Percentiles rank a stretch among this genome's conserved stretches.
Evolutionary conservation across 305 asterid genomes (phyloP).

Genomic region (Ajuga reptans): DNA sequence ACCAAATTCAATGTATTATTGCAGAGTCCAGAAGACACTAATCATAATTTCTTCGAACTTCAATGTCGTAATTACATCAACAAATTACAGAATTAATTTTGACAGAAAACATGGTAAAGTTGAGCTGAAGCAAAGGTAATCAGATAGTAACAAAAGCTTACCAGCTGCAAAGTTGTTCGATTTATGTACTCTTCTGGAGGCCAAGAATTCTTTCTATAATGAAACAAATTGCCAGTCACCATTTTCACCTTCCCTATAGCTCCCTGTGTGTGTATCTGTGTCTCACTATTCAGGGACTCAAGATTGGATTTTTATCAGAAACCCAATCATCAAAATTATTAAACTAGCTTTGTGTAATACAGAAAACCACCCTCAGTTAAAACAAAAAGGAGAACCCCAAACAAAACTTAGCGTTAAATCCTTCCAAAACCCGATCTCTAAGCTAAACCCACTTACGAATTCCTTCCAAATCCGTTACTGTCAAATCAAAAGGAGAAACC

Average conservation of each 20-base stretch:
- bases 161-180: slow-evolving; percentile 83
- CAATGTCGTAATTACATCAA: not conserved
- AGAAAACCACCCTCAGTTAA: not conserved
- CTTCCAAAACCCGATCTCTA: slow-evolving; percentile 29
- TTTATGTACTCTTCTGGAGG: slow-evolving; percentile 85
- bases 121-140: not conserved
- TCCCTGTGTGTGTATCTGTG: not conserved
- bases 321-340: slow-evolving; percentile 18
- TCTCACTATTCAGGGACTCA: slow-evolving; percentile 15
- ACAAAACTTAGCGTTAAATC: slow-evolving; percentile 32
- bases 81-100: slow-evolving; percentile 4
- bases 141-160: slow-evolving; percentile 29
- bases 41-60: not conserved
- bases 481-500: not conserved
- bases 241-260: slow-evolving; percentile 34
- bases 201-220: slow-evolving; percentile 86
- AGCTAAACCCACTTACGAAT: slow-evolving; percentile 26
- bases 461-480: not conserved
- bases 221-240: slow-evolving; percentile 87
- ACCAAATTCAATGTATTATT: not conserved
- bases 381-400: not conserved
- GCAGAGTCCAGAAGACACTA: slow-evolving; percentile 3
- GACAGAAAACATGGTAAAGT: not conserved
- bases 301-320: slow-evolving; percentile 25
- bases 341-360: not conserved